Evolutionary conservation across 192 early-diverging fungal genomes (phyloP).

Genomic region (Entophlyctis luteolus): DNA sequence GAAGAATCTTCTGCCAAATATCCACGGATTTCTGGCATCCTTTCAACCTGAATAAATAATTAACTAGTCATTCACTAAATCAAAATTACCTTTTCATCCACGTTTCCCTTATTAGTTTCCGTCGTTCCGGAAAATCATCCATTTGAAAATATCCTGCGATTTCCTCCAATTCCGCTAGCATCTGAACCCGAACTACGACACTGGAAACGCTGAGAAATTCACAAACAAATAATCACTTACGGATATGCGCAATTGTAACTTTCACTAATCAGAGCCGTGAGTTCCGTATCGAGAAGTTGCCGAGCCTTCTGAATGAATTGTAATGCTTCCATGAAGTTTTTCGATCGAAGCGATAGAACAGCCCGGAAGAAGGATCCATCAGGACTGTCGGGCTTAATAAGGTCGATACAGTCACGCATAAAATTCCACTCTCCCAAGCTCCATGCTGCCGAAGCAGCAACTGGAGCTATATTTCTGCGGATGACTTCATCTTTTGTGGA

Average conservation of each 20-base stretch:
- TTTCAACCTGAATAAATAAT: slow-evolving; percentile 25
- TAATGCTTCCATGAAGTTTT: slow-evolving; percentile 61
- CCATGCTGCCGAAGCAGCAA: slow-evolving; percentile 82
- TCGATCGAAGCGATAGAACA: slow-evolving; percentile 67
- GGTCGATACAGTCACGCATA: slow-evolving; percentile 72
- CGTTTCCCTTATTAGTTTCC: slow-evolving; percentile 59
- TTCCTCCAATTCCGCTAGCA: slow-evolving; percentile 85
- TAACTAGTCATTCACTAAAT: neutral
- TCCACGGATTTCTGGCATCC: slow-evolving; percentile 77
- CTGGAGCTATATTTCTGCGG: slow-evolving; percentile 25
- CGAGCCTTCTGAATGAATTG: slow-evolving; percentile 67
- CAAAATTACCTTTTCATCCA: slow-evolving; percentile 56
- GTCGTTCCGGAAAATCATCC: slow-evolving; percentile 60
- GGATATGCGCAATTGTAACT: slow-evolving; percentile 79
- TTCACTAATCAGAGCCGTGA: slow-evolving; percentile 73
- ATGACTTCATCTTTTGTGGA: slow-evolving; percentile 47
- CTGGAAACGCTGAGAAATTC: slow-evolving; percentile 46
- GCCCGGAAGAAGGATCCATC: slow-evolving; percentile 74
- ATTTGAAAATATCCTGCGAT: slow-evolving; percentile 72
- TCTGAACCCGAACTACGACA: slow-evolving; percentile 65
- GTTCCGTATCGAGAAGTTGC: slow-evolving; percentile 65
- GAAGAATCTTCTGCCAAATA: slow-evolving; percentile 79
- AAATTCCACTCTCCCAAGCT: slow-evolving; percentile 67
- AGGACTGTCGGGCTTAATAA: slow-evolving; percentile 61
- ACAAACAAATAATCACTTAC: slow-evolving; percentile 8